These are phyloP conservation scores for Anethum foeniculum DNA, from an alignment of 140 eudicot species.

Conservation along the genomic window DNA sequence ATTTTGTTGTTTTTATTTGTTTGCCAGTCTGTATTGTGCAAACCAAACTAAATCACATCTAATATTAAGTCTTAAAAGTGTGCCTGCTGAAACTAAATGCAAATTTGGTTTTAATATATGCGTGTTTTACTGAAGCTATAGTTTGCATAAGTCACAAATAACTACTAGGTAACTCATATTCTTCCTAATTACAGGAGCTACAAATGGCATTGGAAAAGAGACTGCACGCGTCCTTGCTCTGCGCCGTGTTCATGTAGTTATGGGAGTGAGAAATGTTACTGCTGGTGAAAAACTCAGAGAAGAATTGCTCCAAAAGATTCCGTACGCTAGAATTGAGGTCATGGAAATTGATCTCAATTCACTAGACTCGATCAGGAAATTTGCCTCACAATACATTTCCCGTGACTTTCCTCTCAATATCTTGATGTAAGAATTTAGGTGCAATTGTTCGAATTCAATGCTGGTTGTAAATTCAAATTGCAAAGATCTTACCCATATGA, in stretches of 20 bases:
- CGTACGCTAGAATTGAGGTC: conserved; percentile 64
- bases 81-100: not conserved
- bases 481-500: not conserved
- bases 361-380: conserved; percentile 49
- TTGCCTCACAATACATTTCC: conserved; percentile 59
- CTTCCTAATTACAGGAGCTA: conserved; percentile 45
- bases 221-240: conserved; percentile 58
- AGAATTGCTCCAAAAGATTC: conserved; percentile 33
- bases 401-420: conserved; percentile 62
- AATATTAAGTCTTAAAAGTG: not conserved
- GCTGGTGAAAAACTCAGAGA: conserved; percentile 53
- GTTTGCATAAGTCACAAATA: too few species aligned
- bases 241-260: conserved; percentile 66
- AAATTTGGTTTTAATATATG: not conserved
- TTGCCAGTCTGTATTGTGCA: not conserved
- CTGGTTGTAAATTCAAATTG: too few species aligned
- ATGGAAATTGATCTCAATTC: conserved; percentile 71
- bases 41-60: not conserved
- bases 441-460: not conserved
- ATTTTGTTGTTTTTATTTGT: not conserved
- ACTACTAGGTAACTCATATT: not conserved
- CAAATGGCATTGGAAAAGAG: conserved; percentile 72
- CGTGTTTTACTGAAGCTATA: not conserved
- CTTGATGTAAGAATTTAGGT: conserved; percentile 51
- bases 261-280: conserved; percentile 66